phyloP scores from a whole-genome alignment of 1,284 basidiomycete genomes.

The Chondrostereum purpureum region DNA sequence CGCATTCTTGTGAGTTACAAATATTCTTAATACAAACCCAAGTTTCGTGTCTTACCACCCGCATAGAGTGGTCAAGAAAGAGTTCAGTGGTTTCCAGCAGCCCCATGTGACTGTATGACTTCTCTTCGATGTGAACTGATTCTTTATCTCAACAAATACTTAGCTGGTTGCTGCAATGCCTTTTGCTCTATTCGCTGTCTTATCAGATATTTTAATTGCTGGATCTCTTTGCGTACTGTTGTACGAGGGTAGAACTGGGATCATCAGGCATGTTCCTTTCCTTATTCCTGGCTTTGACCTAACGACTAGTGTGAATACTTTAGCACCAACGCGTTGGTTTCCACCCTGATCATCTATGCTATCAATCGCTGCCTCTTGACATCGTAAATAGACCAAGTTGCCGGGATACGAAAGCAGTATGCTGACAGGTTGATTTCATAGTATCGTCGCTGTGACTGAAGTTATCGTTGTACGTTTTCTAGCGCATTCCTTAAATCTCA shows the following conservation, averaged over 20 bases:
- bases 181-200: constrained; percentile 30
- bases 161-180: constrained; percentile 32
- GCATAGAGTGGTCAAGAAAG: constrained; percentile 33
- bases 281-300: neutral
- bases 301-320: neutral
- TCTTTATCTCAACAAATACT: no score
- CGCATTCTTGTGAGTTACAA: constrained; percentile 21
- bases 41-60: neutral
- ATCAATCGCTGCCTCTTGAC: constrained; percentile 34
- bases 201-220: constrained; percentile 32
- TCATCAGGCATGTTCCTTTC: constrained; percentile 20
- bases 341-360: constrained; percentile 29
- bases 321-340: constrained; percentile 29
- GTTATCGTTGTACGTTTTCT: constrained; percentile 26
- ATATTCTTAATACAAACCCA: neutral
- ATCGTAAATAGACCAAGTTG: constrained; percentile 21
- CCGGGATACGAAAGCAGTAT: neutral
- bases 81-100: constrained; percentile 24
- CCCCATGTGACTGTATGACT: constrained; percentile 19
- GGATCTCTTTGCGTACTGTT: constrained; percentile 28
- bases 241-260: constrained; percentile 26
- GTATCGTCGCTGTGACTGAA: constrained; percentile 28
- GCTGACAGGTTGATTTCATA: constrained; percentile 12
- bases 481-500: neutral
- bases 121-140: no score